Evolutionary conservation across 768 basidiomycete species (phyloP).

Genomic region (Cystobasidium ongulense): DNA sequence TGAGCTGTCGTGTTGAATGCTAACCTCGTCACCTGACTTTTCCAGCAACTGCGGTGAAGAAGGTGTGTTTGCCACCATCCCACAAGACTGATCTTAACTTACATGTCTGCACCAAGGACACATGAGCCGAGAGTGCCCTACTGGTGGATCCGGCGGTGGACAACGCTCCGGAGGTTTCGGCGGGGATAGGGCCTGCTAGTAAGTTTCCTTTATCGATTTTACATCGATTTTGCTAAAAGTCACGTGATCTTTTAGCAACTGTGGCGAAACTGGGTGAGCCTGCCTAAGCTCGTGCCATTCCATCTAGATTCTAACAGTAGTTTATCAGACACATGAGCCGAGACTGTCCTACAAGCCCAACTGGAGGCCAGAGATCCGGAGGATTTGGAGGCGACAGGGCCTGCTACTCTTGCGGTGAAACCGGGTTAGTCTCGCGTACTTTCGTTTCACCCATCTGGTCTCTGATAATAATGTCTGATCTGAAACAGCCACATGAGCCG

Average conservation of each 20-base stretch:
- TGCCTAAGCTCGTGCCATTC: too few relatives aligned
- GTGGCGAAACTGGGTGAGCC: too few relatives aligned
- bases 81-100: not conserved
- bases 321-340: conserved; percentile 20
- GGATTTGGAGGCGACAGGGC: not conserved
- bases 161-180: not conserved
- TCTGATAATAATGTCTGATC: not conserved
- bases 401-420: not conserved
- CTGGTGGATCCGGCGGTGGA: not conserved
- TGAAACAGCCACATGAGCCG: conserved; percentile 4
- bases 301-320: too few relatives aligned
- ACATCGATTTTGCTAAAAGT: too few relatives aligned
- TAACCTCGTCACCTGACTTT: not conserved
- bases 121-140: conserved; percentile 21
- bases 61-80: not conserved
- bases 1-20: not conserved
- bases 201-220: too few relatives aligned
- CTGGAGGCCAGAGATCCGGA: not conserved
- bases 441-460: not conserved
- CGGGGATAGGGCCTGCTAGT: too few relatives aligned
- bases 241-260: too few relatives aligned
- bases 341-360: not conserved
- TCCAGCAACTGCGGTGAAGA: conserved; percentile 22
- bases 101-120: not conserved
- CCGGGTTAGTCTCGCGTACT: not conserved